Base-by-base conservation (phyloP, 139 green algal genomes). In the Asterochloris sp. region DNA sequence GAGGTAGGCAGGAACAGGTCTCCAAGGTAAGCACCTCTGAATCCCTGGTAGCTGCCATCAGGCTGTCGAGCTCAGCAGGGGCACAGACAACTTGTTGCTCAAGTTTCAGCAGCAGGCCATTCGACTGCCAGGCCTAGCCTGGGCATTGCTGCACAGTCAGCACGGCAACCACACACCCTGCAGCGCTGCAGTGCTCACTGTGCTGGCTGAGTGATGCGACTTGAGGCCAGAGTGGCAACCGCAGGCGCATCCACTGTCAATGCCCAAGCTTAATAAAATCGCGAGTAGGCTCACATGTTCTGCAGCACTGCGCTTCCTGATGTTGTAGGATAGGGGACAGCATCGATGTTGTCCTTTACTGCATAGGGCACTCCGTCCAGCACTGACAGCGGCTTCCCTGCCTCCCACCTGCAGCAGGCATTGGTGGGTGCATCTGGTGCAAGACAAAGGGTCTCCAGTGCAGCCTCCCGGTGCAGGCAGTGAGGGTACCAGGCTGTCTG, bases 361-460 rank as follows among this genome's bases (percentile, higher is more conserved):
- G 89, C 90, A 84, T 93, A 97, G 0, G 93, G 92, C 63, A 98
- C 92, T 21, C 94, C 94, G 67, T 98, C 94, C 73, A 98, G 83
- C 15, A 91, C 62, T 0, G 89, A 95, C 62, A 95, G 87, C 0
- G 88, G 85, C 38, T 27, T 61, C 13, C 84, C 83, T 6, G 69
- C 71, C 0, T 29, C n/a, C 14, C 84, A 90, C 68, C 91, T 76
- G 61, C 73, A 60, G 24, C 69, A 26, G 9, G 21, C 1, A 13
- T 11, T n/a, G 11, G 63, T 24, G 13, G 74, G 26, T 16, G 29
- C 74, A 6, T 68, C 74, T 62, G 29, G 19, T 14, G 60, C 28
- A 26, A 21, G 17, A 54, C 75, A 69, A 19, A 11, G 16, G 10
- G 63, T 19, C 17, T 17, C 26, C 24, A 73, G 17, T 62, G 78